phyloP scores from a whole-genome alignment of 2,329 filamentous ascomycete genomes.

The Tolypocladium capitatum region DNA sequence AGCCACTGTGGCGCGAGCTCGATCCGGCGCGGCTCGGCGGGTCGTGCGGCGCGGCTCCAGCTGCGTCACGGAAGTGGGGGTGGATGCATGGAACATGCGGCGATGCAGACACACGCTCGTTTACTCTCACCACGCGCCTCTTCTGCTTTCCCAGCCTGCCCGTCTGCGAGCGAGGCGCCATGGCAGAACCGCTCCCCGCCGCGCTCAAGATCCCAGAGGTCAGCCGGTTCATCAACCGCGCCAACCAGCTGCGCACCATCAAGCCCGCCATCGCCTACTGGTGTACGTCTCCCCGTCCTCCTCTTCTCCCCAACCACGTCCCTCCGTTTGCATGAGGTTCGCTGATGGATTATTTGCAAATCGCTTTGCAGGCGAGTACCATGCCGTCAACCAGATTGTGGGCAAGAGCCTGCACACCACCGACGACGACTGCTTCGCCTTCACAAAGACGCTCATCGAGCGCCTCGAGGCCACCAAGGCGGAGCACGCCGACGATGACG shows the following conservation, averaged over 20 bases:
- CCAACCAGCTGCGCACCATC: constrained; percentile 67
- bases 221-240: constrained; percentile 70
- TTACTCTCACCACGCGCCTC: not conserved
- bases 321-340: not conserved
- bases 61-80: constrained; percentile 1
- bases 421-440: constrained; percentile 66
- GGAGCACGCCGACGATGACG: constrained; percentile 64
- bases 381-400: constrained; percentile 86
- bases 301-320: no score
- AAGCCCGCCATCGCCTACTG: constrained; percentile 90
- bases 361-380: constrained; percentile 58
- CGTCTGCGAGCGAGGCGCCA: constrained; percentile 22
- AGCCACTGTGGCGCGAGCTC: constrained; percentile 14
- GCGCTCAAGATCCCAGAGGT: constrained; percentile 67
- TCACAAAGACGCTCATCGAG: constrained; percentile 78
- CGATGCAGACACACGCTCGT: not conserved
- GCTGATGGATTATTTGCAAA: not conserved
- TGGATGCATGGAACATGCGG: not conserved
- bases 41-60: not conserved
- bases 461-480: constrained; percentile 55
- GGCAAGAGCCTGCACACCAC: constrained; percentile 62
- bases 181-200: constrained; percentile 43
- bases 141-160: not conserved
- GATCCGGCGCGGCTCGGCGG: constrained; percentile 2
- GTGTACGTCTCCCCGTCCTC: constrained; percentile 47